These are phyloP conservation scores for Cytospora piceicola DNA, from an alignment of 2,329 filamentous ascomycete species.

Conservation along the genomic window DNA sequence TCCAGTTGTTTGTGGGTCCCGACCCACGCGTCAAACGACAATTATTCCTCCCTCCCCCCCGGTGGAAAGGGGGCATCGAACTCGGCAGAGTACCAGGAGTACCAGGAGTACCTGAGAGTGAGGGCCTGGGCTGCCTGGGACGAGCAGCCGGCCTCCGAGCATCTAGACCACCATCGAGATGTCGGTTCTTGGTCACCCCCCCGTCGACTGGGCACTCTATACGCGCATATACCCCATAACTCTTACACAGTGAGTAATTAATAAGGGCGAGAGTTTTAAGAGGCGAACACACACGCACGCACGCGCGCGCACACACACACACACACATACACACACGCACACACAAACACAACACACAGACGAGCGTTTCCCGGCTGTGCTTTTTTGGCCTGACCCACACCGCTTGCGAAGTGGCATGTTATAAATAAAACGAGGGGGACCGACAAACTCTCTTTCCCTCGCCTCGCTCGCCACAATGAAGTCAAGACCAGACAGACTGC, in stretches of 20 bases:
- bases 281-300: not conserved
- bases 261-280: not conserved
- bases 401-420: not conserved
- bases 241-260: not conserved
- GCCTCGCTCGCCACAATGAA: not conserved
- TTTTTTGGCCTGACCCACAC: not conserved
- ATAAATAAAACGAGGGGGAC: not conserved
- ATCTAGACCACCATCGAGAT: slow-evolving; percentile 1
- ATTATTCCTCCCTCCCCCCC: not conserved
- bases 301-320: not conserved
- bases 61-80: not conserved
- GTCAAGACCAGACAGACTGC: not conserved
- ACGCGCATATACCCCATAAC: not conserved
- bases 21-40: slow-evolving; percentile 14
- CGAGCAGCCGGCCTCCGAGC: slow-evolving; percentile 3
- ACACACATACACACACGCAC: not conserved
- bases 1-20: slow-evolving; percentile 20
- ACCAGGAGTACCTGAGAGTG: no score
- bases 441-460: not conserved
- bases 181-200: not conserved
- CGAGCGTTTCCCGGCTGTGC: not conserved
- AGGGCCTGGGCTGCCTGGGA: not conserved
- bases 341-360: not conserved
- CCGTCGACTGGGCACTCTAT: not conserved
- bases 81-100: not conserved